A percentile compares a stretch with the other conserved stretches of the same genome.
Evolutionary conservation across 805 yeast genomes (phyloP).

Genomic region (Blastobotrys americana): DNA sequence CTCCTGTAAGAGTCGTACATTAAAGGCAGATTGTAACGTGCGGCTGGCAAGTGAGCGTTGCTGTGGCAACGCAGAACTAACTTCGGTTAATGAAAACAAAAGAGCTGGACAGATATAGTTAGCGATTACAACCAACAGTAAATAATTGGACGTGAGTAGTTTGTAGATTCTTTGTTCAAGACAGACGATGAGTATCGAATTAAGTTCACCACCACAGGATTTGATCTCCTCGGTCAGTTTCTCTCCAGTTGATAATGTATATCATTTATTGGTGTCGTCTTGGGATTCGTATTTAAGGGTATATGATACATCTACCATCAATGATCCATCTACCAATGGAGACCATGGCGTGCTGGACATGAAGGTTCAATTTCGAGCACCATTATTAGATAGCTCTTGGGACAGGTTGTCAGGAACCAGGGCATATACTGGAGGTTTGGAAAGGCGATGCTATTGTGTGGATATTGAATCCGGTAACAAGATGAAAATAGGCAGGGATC

Average conservation of each 20-base stretch:
- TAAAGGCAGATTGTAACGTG: too few relatives aligned
- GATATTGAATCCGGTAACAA: conserved; percentile 42
- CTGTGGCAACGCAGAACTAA: too few relatives aligned
- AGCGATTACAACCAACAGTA: too few relatives aligned
- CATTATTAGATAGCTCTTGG: conserved; percentile 28
- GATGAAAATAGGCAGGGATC: conserved; percentile 28
- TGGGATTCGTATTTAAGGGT: conserved; percentile 51
- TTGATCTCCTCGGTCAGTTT: conserved; percentile 39
- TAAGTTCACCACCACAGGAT: conserved; percentile 31
- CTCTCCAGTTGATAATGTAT: conserved; percentile 27
- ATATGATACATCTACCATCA: conserved; percentile 28
- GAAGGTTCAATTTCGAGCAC: conserved; percentile 26
- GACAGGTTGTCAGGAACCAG: conserved; percentile 18
- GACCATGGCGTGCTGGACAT: conserved; percentile 16
- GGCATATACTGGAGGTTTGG: conserved; percentile 44
- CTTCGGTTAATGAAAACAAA: too few relatives aligned
- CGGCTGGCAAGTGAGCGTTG: too few relatives aligned
- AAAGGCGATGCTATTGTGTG: conserved; percentile 46
- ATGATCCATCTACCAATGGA: neutral
- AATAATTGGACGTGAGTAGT: too few relatives aligned
- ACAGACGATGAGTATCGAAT: neutral
- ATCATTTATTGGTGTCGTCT: conserved; percentile 43
- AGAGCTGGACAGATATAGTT: too few relatives aligned
- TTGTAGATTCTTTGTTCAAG: too few relatives aligned
- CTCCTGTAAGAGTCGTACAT: too few relatives aligned